Evolutionary conservation across 208 protist genomes (phyloP).

Genomic region (Novymonas esmeraldas): DNA sequence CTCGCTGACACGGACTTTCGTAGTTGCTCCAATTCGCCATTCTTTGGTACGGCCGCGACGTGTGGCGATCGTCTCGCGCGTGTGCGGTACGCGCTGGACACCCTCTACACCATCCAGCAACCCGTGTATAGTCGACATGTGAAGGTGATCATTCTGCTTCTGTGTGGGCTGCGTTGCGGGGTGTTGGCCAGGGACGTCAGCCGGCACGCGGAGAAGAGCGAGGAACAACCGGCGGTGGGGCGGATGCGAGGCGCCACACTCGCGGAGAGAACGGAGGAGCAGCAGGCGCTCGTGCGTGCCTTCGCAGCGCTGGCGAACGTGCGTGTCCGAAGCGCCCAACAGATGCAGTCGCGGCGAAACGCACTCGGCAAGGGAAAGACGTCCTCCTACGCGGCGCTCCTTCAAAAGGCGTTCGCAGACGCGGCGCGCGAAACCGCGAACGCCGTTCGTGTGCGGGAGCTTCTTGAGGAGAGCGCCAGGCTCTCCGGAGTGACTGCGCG

Average conservation of each 20-base stretch:
- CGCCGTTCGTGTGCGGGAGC: background rate
- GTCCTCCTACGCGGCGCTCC: no score
- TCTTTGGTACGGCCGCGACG: background rate
- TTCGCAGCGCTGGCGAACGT: no score
- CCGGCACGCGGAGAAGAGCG: background rate
- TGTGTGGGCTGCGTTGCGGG: conserved; percentile 18
- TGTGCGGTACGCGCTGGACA: conserved; percentile 6
- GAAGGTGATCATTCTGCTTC: conserved; percentile 21
- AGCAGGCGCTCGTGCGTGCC: no score
- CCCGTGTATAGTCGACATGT: conserved; percentile 7
- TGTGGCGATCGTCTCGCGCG: background rate
- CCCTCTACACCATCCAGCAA: background rate
- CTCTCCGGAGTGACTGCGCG: no score
- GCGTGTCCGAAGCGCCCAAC: no score
- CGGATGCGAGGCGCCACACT: background rate
- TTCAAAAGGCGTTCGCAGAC: no score
- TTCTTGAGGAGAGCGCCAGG: no score
- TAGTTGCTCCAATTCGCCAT: conserved; percentile 24
- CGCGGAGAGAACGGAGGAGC: no score
- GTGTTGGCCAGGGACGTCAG: conserved; percentile 7
- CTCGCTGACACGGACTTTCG: background rate
- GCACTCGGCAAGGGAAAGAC: no score
- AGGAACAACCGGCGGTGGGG: background rate
- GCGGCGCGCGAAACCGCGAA: no score
- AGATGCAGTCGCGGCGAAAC: no score